A percentile compares a stretch with the other conserved stretches of the same genome.
These are phyloP conservation scores for Syzygium grande DNA, from an alignment of 345 rosid species.

Conservation along the genomic window DNA sequence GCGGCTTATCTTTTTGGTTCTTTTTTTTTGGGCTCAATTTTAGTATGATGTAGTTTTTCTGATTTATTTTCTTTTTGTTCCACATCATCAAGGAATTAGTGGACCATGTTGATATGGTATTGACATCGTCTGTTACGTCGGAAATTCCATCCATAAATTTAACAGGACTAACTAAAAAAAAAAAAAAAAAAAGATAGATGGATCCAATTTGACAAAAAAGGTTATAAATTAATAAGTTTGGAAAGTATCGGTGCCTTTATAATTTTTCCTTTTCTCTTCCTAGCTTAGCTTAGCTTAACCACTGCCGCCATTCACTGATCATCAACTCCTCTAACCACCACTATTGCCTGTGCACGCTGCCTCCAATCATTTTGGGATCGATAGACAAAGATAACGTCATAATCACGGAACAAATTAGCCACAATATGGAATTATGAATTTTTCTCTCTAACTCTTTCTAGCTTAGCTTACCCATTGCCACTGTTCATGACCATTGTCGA, in stretches of 20 bases:
- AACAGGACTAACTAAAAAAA: background rate
- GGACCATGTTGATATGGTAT: background rate
- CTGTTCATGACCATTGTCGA: background rate
- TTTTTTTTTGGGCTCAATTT: background rate
- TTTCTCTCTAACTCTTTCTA: background rate
- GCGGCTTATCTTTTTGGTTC: background rate
- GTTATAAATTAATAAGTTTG: background rate
- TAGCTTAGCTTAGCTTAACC: background rate
- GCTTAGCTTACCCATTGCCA: background rate
- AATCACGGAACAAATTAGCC: background rate
- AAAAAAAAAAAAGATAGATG: background rate
- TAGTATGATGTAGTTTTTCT: background rate
- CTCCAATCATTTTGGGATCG: background rate
- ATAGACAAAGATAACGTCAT: background rate
- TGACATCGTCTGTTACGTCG: background rate
- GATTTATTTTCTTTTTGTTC: background rate
- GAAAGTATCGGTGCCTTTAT: background rate
- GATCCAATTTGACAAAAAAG: background rate
- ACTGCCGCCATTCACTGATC: background rate
- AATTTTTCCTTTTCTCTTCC: background rate
- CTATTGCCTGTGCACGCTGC: background rate
- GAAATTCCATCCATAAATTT: background rate
- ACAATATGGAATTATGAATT: background rate
- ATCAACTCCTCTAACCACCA: background rate
- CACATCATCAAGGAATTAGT: background rate